Conservation (phyloP, 2,329 filamentous ascomycete genomes). For the Nemania abortiva region DNA sequence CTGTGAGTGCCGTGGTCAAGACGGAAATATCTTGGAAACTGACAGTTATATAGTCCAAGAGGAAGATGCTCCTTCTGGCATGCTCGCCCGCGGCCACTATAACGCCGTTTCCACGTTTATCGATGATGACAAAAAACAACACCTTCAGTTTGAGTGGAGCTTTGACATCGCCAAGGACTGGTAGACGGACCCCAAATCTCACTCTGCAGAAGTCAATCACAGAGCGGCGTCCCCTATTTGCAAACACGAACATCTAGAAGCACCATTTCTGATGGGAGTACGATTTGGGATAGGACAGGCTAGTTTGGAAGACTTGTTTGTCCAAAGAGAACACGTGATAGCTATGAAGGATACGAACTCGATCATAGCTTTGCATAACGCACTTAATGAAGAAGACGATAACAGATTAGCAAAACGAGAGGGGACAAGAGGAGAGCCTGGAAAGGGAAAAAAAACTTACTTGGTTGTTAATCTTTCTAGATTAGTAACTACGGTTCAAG, state of each 20-base stretch:
- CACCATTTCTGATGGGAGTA: not conserved
- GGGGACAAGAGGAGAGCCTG: not conserved
- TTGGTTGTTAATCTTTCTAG: conserved; percentile 12
- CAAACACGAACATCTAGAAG: not conserved
- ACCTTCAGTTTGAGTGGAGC: conserved; percentile 94
- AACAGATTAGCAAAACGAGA: conserved; percentile 19
- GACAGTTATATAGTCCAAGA: conserved; percentile 74
- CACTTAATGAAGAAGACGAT: conserved; percentile 27
- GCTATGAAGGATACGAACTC: conserved; percentile 20
- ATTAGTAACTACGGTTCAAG: conserved; percentile 7
- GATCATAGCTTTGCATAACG: conserved; percentile 27
- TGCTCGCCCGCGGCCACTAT: conserved; percentile 92
- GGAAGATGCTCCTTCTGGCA: conserved; percentile 91
- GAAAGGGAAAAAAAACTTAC: not conserved
- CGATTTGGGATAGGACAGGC: conserved; percentile 17
- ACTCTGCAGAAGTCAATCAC: conserved; percentile 2
- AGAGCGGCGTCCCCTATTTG: conserved; percentile 10
- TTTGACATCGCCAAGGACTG: conserved; percentile 98
- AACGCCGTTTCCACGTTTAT: conserved; percentile 89
- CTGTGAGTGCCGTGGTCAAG: conserved; percentile 70
- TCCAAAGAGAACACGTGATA: conserved; percentile 14
- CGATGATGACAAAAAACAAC: conserved; percentile 92
- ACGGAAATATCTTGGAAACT: conserved; percentile 19
- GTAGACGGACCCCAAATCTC: conserved; percentile 60
- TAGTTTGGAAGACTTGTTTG: conserved; percentile 7